phyloP scores from a whole-genome alignment of 331 rosid species.

The Quercus tomentella region DNA sequence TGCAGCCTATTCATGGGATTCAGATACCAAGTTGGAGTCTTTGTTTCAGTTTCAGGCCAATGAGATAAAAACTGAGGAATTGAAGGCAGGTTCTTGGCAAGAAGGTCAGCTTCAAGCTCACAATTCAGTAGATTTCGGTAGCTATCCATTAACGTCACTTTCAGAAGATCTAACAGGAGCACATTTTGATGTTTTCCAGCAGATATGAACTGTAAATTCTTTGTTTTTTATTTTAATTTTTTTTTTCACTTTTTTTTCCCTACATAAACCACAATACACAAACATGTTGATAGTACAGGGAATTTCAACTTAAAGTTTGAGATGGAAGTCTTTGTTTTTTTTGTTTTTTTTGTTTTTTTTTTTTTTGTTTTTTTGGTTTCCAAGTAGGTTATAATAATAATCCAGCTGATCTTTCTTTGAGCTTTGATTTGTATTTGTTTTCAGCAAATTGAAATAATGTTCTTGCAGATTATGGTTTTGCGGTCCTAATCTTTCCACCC shows the following conservation, averaged over 20 bases:
- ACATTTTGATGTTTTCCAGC: conserved; percentile 83
- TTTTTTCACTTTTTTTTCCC: conserved; percentile 22
- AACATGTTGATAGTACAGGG: conserved; percentile 68
- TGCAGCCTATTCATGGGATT: conserved; percentile 54
- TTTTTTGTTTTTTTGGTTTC: neutral
- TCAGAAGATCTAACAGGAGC: conserved; percentile 68
- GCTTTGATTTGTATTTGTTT: conserved; percentile 36
- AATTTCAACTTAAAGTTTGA: conserved; percentile 47
- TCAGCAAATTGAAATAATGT: conserved; percentile 50
- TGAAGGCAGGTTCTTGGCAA: conserved; percentile 55
- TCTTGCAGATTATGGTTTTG: conserved; percentile 39
- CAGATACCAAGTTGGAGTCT: conserved; percentile 61
- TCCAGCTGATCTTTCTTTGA: neutral
- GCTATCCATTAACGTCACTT: conserved; percentile 74
- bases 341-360: neutral
- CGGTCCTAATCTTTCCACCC: conserved; percentile 38
- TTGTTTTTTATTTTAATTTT: neutral
- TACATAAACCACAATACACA: conserved; percentile 28
- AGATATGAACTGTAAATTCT: conserved; percentile 68
- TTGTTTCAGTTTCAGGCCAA: conserved; percentile 55
- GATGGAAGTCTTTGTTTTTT: conserved; percentile 11
- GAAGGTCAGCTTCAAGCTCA: conserved; percentile 52
- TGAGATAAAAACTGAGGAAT: conserved; percentile 60
- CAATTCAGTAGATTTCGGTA: conserved; percentile 59
- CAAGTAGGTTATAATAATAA: conserved; percentile 9